phyloP scores from a whole-genome alignment of 2,329 filamentous ascomycete genomes.

The Metarhizium anisopliae region DNA sequence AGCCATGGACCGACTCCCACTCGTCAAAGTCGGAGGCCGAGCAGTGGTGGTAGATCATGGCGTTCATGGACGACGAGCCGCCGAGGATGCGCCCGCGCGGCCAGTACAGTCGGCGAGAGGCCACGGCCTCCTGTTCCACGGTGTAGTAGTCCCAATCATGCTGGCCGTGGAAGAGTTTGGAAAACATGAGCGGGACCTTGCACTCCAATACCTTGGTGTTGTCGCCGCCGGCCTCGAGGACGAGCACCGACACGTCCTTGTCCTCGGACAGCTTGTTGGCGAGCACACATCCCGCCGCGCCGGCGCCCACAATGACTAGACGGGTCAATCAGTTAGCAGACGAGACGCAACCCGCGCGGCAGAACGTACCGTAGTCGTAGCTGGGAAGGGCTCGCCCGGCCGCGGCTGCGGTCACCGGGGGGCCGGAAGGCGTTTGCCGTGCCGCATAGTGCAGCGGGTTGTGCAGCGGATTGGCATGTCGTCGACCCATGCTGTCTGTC shows the following conservation, averaged over 20 bases:
- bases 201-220: conserved; percentile 10
- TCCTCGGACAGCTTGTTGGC: conserved; percentile 19
- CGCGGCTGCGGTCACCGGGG: conserved; percentile 3
- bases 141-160: conserved; percentile 17
- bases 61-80: conserved; percentile 14
- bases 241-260: conserved; percentile 9
- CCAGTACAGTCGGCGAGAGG: conserved; percentile 13
- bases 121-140: conserved; percentile 11
- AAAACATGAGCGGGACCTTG: conserved; percentile 11
- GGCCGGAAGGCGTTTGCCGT: neutral
- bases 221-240: conserved; percentile 12
- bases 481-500: neutral
- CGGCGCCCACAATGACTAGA: conserved; percentile 18
- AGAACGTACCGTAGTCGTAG: conserved; percentile 4
- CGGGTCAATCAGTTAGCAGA: neutral
- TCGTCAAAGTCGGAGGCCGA: conserved; percentile 13
- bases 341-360: neutral
- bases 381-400: conserved; percentile 4
- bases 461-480: conserved; percentile 5
- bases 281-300: conserved; percentile 19
- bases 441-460: conserved; percentile 6
- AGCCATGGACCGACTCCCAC: conserved; percentile 10
- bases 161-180: conserved; percentile 11
- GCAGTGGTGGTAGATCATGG: conserved; percentile 16
- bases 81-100: conserved; percentile 15